Conservation (phyloP, 139 green algal species). For the Raphidocelis subcapitata region DNA sequence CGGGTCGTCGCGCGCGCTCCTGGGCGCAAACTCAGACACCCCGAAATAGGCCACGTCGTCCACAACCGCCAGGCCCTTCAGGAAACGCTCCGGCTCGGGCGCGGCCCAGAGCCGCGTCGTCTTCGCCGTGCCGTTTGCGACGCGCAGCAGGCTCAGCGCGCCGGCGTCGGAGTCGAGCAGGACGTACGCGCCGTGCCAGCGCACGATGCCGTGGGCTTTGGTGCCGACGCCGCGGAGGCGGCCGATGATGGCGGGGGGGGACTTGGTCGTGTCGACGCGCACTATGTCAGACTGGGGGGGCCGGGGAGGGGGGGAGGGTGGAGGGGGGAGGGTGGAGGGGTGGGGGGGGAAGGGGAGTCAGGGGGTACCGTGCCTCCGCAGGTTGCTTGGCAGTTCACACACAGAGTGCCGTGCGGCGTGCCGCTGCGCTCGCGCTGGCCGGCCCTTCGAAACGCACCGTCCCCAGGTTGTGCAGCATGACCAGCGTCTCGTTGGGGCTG, state of each 20-base stretch:
- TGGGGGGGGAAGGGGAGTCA: too few species aligned
- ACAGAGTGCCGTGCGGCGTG: too few species aligned
- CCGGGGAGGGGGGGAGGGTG: too few species aligned
- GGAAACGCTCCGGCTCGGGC: slow-evolving; percentile 37
- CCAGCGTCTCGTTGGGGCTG: slow-evolving; percentile 35
- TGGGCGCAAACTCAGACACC: slow-evolving; percentile 35
- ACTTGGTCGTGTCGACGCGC: slow-evolving; percentile 38
- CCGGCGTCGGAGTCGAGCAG: slow-evolving; percentile 60
- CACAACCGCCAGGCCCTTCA: slow-evolving; percentile 74
- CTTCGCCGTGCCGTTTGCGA: not conserved
- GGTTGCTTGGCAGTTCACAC: too few species aligned
- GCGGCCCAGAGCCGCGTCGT: slow-evolving; percentile 5
- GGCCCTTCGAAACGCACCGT: too few species aligned
- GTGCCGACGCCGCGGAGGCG: slow-evolving; percentile 44
- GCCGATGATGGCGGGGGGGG: not conserved
- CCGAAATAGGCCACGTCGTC: slow-evolving; percentile 82
- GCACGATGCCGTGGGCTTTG: slow-evolving; percentile 65
- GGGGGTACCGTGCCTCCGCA: too few species aligned
- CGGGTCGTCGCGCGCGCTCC: slow-evolving; percentile 18
- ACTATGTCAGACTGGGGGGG: slow-evolving; percentile 43
- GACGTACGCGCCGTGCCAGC: slow-evolving; percentile 44
- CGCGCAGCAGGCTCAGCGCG: slow-evolving; percentile 30
- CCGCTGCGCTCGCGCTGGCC: too few species aligned
- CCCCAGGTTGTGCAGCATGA: slow-evolving; percentile 77
- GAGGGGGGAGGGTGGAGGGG: too few species aligned